These are phyloP conservation scores for Auxenochlorella pyrenoidosa DNA, from an alignment of 139 green algal species.

Conservation along the genomic window DNA sequence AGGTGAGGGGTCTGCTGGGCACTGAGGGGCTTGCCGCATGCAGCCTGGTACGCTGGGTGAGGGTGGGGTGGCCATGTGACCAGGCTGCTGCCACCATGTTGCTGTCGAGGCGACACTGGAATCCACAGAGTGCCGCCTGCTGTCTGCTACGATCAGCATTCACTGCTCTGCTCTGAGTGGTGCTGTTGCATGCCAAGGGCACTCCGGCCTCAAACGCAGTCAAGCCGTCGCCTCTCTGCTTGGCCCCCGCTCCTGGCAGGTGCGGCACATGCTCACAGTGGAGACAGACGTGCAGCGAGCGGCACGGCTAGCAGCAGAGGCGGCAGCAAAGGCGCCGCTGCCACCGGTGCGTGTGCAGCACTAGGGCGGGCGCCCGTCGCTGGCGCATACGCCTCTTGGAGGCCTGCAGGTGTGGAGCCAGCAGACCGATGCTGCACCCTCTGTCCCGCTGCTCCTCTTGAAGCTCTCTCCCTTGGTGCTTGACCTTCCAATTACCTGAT, in stretches of 20 bases:
- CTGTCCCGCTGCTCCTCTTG: neutral
- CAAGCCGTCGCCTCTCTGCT: too few species aligned
- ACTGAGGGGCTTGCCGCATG: neutral
- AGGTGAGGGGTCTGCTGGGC: conserved; percentile 31
- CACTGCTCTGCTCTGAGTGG: too few species aligned
- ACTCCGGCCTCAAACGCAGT: too few species aligned
- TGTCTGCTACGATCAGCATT: too few species aligned
- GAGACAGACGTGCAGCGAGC: conserved; percentile 53
- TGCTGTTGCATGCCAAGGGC: too few species aligned
- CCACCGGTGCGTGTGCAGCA: conserved; percentile 45
- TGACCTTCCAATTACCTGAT: neutral
- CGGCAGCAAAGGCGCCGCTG: conserved; percentile 38
- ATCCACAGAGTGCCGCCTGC: too few species aligned
- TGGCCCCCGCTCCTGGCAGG: too few species aligned
- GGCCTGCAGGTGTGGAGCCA: too few species aligned
- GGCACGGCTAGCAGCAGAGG: conserved; percentile 40
- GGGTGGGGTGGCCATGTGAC: neutral
- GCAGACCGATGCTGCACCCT: too few species aligned
- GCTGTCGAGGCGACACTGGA: too few species aligned
- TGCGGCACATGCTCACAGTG: conserved; percentile 59
- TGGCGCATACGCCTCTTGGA: neutral
- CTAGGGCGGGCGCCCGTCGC: neutral
- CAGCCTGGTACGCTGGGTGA: neutral
- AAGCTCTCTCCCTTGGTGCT: too few species aligned
- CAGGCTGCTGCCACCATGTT: too few species aligned